Percentiles rank a stretch among this genome's conserved stretches.
phyloP scores from a whole-genome alignment of 176 grass and related monocot species.

The Phyllostachys edulis region DNA sequence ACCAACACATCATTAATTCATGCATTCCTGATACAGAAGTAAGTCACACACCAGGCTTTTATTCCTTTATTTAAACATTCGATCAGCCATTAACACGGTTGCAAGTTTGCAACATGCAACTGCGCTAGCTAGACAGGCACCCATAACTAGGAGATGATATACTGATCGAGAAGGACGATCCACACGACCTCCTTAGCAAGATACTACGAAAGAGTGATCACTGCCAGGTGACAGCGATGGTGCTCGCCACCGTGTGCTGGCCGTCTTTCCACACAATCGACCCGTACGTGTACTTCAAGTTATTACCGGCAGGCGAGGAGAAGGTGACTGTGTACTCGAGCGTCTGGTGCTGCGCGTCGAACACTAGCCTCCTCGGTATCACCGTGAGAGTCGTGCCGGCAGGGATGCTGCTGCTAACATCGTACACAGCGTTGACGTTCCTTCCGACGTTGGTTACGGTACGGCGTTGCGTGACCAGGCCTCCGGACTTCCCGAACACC shows the following conservation, averaged over 20 bases:
- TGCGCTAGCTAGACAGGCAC: no score
- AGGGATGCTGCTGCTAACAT: slow-evolving; percentile 22
- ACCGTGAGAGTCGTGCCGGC: slow-evolving; percentile 43
- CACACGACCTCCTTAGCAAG: no score
- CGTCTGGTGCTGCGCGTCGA: slow-evolving; percentile 9
- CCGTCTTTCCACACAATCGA: slow-evolving; percentile 48
- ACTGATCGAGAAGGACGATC: no score
- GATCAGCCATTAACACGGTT: no score
- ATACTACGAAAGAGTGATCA: neutral
- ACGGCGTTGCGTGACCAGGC: slow-evolving; percentile 44
- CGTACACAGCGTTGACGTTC: slow-evolving; percentile 18
- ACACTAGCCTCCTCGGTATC: slow-evolving; percentile 42
- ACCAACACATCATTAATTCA: no score
- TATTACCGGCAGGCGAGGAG: neutral
- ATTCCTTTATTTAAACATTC: no score
- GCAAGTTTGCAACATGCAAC: no score
- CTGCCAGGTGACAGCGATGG: neutral
- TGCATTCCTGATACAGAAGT: no score
- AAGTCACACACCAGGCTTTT: no score
- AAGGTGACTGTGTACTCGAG: slow-evolving; percentile 31
- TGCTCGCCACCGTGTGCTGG: slow-evolving; percentile 27
- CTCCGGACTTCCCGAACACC: slow-evolving; percentile 10
- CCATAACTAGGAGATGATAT: no score
- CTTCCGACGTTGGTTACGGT: slow-evolving; percentile 59
- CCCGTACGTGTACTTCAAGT: slow-evolving; percentile 11